Evolutionary conservation across 2,329 filamentous ascomycete species (phyloP).

Genomic region (Cladophialophora carrionii): DNA sequence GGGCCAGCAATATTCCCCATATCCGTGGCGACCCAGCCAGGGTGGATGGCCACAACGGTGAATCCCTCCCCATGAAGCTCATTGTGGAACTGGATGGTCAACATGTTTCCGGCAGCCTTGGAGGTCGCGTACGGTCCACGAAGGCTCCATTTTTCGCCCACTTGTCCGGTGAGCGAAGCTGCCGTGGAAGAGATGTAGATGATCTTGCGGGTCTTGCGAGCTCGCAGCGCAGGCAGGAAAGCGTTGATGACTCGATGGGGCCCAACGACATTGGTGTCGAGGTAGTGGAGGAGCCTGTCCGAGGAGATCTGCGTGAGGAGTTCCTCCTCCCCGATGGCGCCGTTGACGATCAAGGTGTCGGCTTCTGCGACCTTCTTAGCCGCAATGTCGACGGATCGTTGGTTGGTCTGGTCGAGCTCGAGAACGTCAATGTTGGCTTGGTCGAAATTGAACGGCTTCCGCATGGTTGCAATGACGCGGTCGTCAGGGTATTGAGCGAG

Average conservation of each 20-base stretch:
- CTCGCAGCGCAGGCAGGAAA: slow-evolving; percentile 16
- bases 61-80: slow-evolving; percentile 22
- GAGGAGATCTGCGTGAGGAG: slow-evolving; percentile 19
- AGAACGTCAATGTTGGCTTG: slow-evolving; percentile 16
- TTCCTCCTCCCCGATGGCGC: slow-evolving; percentile 23
- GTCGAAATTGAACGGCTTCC: slow-evolving; percentile 12
- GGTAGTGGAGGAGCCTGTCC: slow-evolving; percentile 63
- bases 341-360: slow-evolving; percentile 24
- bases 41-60: slow-evolving; percentile 19
- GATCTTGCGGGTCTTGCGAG: slow-evolving; percentile 12
- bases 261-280: slow-evolving; percentile 67
- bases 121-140: slow-evolving; percentile 18
- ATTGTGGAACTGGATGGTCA: slow-evolving; percentile 25
- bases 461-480: slow-evolving; percentile 25
- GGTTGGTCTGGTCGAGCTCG: slow-evolving; percentile 20
- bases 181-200: slow-evolving; percentile 22
- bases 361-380: slow-evolving; percentile 15
- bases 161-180: slow-evolving; percentile 18
- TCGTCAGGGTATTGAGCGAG: slow-evolving; percentile 13
- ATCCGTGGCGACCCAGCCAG: slow-evolving; percentile 21
- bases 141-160: slow-evolving; percentile 15
- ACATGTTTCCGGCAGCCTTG: slow-evolving; percentile 27
- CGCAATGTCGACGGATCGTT: slow-evolving; percentile 10
- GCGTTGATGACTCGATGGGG: slow-evolving; percentile 44
- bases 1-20: slow-evolving; percentile 19